phyloP scores from a whole-genome alignment of 2,329 filamentous ascomycete genomes.

The Aspergillus aculeatus region DNA sequence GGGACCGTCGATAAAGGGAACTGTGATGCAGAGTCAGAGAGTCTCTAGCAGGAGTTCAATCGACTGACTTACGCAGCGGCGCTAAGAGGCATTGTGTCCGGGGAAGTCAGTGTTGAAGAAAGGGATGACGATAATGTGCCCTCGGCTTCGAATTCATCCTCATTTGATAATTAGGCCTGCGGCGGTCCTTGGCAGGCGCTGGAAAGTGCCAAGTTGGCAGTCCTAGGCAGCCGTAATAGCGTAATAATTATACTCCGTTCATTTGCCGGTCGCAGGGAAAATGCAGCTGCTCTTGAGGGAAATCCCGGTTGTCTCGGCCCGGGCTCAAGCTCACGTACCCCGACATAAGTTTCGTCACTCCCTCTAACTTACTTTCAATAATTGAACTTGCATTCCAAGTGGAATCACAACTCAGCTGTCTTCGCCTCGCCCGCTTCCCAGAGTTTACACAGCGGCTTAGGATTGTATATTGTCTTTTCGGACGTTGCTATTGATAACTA shows the following conservation, averaged over 20 bases:
- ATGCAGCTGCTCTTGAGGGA: constrained; percentile 19
- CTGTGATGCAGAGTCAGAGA: constrained; percentile 43
- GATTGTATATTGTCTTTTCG: neutral
- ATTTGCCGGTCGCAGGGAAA: constrained; percentile 26
- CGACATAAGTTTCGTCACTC: constrained; percentile 22
- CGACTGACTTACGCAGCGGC: constrained; percentile 38
- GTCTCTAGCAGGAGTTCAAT: constrained; percentile 2
- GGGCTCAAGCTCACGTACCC: constrained; percentile 17
- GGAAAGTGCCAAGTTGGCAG: constrained; percentile 26
- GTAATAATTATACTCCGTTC: constrained; percentile 38
- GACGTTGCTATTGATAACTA: neutral
- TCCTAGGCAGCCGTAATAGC: constrained; percentile 19
- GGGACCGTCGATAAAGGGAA: constrained; percentile 80
- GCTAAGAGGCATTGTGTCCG: constrained; percentile 35
- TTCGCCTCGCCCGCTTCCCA: neutral
- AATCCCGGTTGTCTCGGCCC: constrained; percentile 33
- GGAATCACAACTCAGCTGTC: neutral
- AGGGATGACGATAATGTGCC: neutral
- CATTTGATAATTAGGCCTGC: neutral
- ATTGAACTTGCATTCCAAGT: neutral
- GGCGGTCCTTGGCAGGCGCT: neutral
- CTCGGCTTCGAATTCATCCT: neutral
- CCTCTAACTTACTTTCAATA: neutral
- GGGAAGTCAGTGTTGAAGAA: neutral
- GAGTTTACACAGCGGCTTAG: neutral